Evolutionary conservation across 257 asterid genomes (phyloP).

Genomic region (Pogostemon cablin): DNA sequence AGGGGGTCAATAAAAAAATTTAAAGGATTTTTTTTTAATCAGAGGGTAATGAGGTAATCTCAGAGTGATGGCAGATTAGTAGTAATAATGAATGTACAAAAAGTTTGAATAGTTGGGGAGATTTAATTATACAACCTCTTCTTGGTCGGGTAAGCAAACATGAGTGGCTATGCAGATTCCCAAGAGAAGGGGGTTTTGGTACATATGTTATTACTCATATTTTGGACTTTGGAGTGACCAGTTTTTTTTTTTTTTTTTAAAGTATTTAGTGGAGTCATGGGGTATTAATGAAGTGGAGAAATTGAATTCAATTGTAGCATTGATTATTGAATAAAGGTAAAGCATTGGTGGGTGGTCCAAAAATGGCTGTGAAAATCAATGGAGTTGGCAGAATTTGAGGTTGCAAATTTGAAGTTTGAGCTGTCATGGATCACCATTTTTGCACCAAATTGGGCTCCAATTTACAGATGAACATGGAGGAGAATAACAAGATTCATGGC

Average conservation of each 20-base stretch:
- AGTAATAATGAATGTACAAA: conserved; percentile 40
- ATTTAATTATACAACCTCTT: conserved; percentile 30
- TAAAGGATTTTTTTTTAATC: conserved; percentile 39
- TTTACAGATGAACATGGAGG: neutral
- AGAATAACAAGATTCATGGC: conserved; percentile 29
- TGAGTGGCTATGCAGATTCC: conserved; percentile 63
- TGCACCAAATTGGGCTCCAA: conserved; percentile 21
- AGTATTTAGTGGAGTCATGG: conserved; percentile 54
- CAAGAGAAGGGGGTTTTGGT: conserved; percentile 55
- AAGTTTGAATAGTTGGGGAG: conserved; percentile 32
- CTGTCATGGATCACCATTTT: conserved; percentile 38
- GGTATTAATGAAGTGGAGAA: conserved; percentile 40
- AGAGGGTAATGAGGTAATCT: conserved; percentile 40
- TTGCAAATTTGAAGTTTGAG: conserved; percentile 38
- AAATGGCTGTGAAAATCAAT: conserved; percentile 39
- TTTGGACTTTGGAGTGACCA: conserved; percentile 49
- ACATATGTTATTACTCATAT: conserved; percentile 38
- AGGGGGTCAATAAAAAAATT: conserved; percentile 29
- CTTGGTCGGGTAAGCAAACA: conserved; percentile 45
- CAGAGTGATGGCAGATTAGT: conserved; percentile 53
- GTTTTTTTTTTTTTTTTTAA: neutral
- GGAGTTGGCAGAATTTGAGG: conserved; percentile 37
- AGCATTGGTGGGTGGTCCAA: conserved; percentile 53
- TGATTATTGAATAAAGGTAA: conserved; percentile 39
- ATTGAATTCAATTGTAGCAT: conserved; percentile 54